phyloP scores from a whole-genome alignment of 2,329 filamentous ascomycete species.

The Fusarium sp. region DNA sequence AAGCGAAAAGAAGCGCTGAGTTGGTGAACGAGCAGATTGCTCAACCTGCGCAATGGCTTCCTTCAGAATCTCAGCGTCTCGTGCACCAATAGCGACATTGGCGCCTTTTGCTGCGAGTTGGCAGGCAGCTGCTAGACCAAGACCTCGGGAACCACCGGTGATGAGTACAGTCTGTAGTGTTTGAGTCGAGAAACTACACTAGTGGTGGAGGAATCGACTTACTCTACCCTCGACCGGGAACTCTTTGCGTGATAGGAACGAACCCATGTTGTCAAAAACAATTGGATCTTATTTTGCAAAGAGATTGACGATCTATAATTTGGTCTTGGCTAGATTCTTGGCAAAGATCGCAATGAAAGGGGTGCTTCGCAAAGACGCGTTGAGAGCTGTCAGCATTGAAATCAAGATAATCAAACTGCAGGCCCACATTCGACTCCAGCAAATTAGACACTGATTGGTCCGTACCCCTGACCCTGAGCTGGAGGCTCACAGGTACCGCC shows the following conservation, averaged over 20 bases:
- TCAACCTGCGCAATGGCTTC: slow-evolving; percentile 28
- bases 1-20: slow-evolving; percentile 30
- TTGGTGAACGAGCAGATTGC: slow-evolving; percentile 13
- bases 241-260: slow-evolving; percentile 11
- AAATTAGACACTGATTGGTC: slow-evolving; percentile 1
- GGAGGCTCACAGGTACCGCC: neutral
- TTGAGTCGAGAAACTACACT: neutral
- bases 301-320: accelerated
- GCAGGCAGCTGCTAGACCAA: slow-evolving; percentile 31
- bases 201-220: neutral
- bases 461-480: neutral
- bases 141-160: slow-evolving; percentile 36
- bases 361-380: neutral
- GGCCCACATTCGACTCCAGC: neutral
- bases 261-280: slow-evolving; percentile 2
- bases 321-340: neutral
- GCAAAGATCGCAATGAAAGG: neutral
- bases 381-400: slow-evolving; percentile 30
- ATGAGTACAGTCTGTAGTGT: slow-evolving; percentile 24
- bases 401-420: neutral
- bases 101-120: slow-evolving; percentile 35
- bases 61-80: slow-evolving; percentile 2
- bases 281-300: accelerated
- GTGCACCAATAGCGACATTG: slow-evolving; percentile 27
- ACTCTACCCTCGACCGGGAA: slow-evolving; percentile 32